These are phyloP conservation scores for Lecanoromycetidae sp. DNA, from an alignment of 2,329 filamentous ascomycete species.

Conservation along the genomic window DNA sequence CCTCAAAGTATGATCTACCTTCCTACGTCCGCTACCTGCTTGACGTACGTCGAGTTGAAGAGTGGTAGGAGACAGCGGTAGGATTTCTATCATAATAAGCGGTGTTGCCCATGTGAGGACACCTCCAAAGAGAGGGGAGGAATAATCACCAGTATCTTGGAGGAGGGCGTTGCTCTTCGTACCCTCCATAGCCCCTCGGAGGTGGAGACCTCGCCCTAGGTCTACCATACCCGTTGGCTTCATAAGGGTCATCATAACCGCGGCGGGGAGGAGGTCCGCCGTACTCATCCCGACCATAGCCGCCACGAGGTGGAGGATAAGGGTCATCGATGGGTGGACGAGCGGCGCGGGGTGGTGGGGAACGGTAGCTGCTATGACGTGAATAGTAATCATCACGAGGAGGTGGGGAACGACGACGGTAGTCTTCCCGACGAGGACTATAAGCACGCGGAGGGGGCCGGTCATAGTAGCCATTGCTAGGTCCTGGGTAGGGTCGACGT, in stretches of 20 bases:
- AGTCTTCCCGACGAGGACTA: conserved; percentile 70
- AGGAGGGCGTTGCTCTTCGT: conserved; percentile 15
- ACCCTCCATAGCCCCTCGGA: conserved; percentile 15
- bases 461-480: conserved; percentile 60
- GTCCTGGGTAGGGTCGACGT: conserved; percentile 39
- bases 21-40: not conserved
- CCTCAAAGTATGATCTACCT: too few relatives aligned
- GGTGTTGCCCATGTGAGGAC: conserved; percentile 1
- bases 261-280: conserved; percentile 42
- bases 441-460: conserved; percentile 65
- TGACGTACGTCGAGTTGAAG: not conserved
- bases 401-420: conserved; percentile 74
- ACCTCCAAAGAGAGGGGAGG: conserved; percentile 7
- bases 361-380: conserved; percentile 64
- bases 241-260: conserved; percentile 49
- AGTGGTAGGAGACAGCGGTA: conserved; percentile 2
- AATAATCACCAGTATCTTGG: conserved; percentile 18
- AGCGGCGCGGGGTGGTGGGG: conserved; percentile 54
- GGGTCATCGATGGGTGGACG: conserved; percentile 63
- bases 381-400: conserved; percentile 73
- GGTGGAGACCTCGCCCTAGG: conserved; percentile 23
- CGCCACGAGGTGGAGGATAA: conserved; percentile 50
- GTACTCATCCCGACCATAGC: conserved; percentile 62
- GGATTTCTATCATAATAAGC: conserved; percentile 11
- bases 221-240: conserved; percentile 42